Evolutionary conservation across 2,329 filamentous ascomycete genomes (phyloP).

Genomic region (Emmonsiellopsis sp.): DNA sequence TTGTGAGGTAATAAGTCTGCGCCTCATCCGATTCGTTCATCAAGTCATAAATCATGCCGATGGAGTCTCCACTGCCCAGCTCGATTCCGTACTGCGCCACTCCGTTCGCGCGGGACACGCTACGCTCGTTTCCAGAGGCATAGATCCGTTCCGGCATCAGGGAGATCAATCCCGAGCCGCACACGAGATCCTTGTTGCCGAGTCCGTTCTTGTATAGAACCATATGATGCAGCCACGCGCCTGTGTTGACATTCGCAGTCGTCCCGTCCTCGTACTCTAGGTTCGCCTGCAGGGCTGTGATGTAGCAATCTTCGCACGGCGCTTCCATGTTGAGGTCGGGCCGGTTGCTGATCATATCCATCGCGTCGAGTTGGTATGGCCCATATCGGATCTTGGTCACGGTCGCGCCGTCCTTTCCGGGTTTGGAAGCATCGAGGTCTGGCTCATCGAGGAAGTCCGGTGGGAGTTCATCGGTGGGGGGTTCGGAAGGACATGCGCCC

Average conservation of each 20-base stretch:
- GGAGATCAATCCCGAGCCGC: background rate
- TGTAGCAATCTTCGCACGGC: constrained; percentile 11
- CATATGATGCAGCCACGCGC: constrained; percentile 21
- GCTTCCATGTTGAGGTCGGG: constrained; percentile 3
- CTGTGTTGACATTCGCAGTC: constrained; percentile 21
- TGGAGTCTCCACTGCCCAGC: background rate
- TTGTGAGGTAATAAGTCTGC: background rate
- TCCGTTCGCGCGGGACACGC: constrained; percentile 1
- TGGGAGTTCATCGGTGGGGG: background rate
- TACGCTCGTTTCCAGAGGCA: constrained; percentile 3
- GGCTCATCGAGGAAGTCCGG: background rate
- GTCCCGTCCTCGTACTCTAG: constrained; percentile 22
- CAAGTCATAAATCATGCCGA: constrained; percentile 4
- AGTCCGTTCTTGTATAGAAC: constrained; percentile 6
- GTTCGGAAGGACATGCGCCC: background rate
- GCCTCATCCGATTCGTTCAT: constrained; percentile 3
- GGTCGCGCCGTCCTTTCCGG: background rate
- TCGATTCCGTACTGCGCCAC: constrained; percentile 1
- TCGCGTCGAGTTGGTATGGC: background rate
- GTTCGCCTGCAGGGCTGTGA: constrained; percentile 17
- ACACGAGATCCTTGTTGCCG: background rate
- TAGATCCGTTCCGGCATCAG: constrained; percentile 1
- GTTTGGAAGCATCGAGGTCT: constrained; percentile 1
- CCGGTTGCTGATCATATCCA: constrained; percentile 3
- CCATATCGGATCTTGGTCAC: constrained; percentile 1